Conservation (phyloP, 257 asterid species). For the Parsonsia alboflavescens region DNA sequence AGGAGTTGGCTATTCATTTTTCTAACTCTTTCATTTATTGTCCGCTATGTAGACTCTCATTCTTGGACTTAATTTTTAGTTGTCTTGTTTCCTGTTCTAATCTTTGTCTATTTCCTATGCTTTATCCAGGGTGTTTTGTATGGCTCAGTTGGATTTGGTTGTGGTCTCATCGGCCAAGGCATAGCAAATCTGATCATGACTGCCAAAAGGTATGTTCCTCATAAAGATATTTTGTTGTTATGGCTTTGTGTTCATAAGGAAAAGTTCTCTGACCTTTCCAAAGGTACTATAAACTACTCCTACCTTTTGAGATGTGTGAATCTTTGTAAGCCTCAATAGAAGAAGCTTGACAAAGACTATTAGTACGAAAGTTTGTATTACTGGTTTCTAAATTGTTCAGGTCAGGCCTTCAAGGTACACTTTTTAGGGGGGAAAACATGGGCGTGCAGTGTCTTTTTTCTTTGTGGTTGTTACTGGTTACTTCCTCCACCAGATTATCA, state of each 20-base stretch:
- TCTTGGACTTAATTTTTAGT: slow-evolving; percentile 1
- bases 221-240: background rate
- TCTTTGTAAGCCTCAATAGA: background rate
- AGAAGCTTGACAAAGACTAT: background rate
- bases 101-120: slow-evolving; percentile 19
- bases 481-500: background rate
- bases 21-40: background rate
- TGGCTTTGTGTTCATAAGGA: background rate
- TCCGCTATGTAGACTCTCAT: background rate
- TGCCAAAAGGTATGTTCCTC: slow-evolving; percentile 58
- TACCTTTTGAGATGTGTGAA: background rate
- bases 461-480: too few relatives aligned
- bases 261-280: background rate
- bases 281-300: background rate
- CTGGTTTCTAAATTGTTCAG: background rate
- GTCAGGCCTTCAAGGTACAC: background rate
- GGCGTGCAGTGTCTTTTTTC: too few relatives aligned
- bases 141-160: slow-evolving; percentile 93
- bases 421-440: background rate
- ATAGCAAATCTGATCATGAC: slow-evolving; percentile 90
- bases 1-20: background rate
- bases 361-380: background rate
- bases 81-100: slow-evolving; percentile 5
- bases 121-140: slow-evolving; percentile 65
- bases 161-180: slow-evolving; percentile 95